Evolutionary conservation across 2,329 filamentous ascomycete species (phyloP), one percentile per base, ranked within the genome.

Genomic region (Verticillium zaregamsianum): DNA sequence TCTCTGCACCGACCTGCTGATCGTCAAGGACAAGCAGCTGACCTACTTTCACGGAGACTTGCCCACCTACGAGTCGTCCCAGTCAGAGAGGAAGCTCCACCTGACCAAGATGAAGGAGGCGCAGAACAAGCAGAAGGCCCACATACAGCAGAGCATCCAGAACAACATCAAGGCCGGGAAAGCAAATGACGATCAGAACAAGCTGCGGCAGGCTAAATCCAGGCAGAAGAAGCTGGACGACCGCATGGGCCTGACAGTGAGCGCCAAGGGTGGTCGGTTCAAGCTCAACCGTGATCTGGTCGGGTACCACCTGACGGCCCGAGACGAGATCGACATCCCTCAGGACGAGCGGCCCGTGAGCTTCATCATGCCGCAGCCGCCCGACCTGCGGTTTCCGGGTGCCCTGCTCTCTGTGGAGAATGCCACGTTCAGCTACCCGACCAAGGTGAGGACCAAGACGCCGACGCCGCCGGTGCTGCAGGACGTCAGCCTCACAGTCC

Each of bases 211-310:
- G 77, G 92, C 91, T 4, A 93, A 93, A 65, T 91, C 89, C 5
- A 82, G 91, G 1, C 90, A 93, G 76, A 94, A 93, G 79, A 93
- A 92, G 71, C 81, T 96, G 1, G 91, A 96, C 61, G 89, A 95
- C 61, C 82, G 91, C 6, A 90, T 88, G 86, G 92, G 92, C 0
- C 74, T 96, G 68, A 83, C 93, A 69, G 88, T 92, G 49, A 90
- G 79, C 65, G 85, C 86, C 7, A 88, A 83, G 59, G 92, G 92
- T 1, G 85, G 85, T 5, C 80, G 90, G 2, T 96, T 96, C 80
- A 94, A 94, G 75, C 80, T 95, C 37, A 95, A 91, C 69, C 80
- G 90, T 14, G 92, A 96, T 68, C 76, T 89, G 1, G 79, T 66
- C 0, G 92, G 90, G 0, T 91, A 72, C 45, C 83, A 90, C 71